Evolutionary conservation across 176 grass and related monocot genomes (phyloP), one percentile per base, ranked within the genome.

Genomic region (Oryza australiensis): DNA sequence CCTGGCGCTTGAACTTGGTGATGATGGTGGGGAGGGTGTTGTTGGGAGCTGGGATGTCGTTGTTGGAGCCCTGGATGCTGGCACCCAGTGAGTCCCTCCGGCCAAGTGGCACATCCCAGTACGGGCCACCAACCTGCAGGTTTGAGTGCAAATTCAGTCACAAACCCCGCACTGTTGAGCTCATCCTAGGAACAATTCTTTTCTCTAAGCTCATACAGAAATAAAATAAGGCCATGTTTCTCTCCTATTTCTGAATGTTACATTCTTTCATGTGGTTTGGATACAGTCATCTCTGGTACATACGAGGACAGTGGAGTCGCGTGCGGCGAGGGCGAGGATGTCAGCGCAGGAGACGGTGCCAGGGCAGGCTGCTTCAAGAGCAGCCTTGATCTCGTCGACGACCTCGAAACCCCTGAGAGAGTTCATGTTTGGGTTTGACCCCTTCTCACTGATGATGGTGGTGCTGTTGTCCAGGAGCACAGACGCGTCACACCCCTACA

Each of bases 1-100:
- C 93, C 9, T 87, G 90, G 48, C 48, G 87, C 72, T 91, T 84
- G 87, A 94, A 99, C 90, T 95, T 99, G 85, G 87, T 93, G 89
- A 95, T 75, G 85, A 99, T 95, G 74, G 96, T 88, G 41, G 89
- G 73, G 24, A 99, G 91, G 23, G 96, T 99, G 87, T 93, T 90
- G 87, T 99, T 99, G 55, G 96, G 96, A 2, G 93, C 96, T 23
- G 96, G 96, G 74, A 99, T 92, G 64, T 93, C 85, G 74, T 95
- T 91, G 87, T 99, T 99, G 20, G 96, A 99, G 40, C 93, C 93
- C 33, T 92, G 90, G 34, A 95, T 74, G 65, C 89, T 99, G 12
- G 96, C 96, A 5, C 73, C 87, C 18, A 93, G 78, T 0, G 96
- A 99, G 76, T 99, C 96, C 30, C 89, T 87, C 30, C 96, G 92